Conservation (phyloP, 805 yeast species). For the Candida boleticola region DNA sequence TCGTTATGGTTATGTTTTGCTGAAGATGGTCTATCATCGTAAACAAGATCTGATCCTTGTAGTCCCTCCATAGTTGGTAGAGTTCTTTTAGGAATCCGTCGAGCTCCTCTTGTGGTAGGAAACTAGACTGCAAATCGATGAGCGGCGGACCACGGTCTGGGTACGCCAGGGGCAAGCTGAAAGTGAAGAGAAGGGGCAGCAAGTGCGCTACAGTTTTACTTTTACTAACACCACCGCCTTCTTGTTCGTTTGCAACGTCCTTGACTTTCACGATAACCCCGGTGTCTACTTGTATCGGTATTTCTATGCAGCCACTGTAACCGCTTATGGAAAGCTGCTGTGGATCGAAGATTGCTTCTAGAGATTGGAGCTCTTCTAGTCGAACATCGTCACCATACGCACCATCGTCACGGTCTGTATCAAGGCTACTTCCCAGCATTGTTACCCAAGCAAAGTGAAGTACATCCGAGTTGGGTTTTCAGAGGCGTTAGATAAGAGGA, state of each 20-base stretch:
- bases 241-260: not conserved
- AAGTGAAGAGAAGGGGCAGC: slow-evolving; percentile 28
- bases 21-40: slow-evolving; percentile 41
- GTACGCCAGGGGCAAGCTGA: slow-evolving; percentile 31
- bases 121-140: slow-evolving; percentile 21
- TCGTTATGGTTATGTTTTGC: slow-evolving; percentile 12
- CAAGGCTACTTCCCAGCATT: too few relatives aligned
- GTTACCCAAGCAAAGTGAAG: too few relatives aligned
- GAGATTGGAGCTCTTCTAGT: slow-evolving; percentile 39
- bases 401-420: too few relatives aligned
- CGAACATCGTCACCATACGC: slow-evolving; percentile 20
- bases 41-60: slow-evolving; percentile 39
- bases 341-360: slow-evolving; percentile 43
- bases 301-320: slow-evolving; percentile 20
- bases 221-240: not conserved
- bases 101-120: slow-evolving; percentile 25
- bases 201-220: slow-evolving; percentile 16
- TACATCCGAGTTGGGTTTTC: too few relatives aligned
- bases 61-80: slow-evolving; percentile 30
- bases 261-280: not conserved
- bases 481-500: too few relatives aligned
- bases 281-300: slow-evolving; percentile 16
- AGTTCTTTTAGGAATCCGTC: slow-evolving; percentile 16
- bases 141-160: slow-evolving; percentile 30
- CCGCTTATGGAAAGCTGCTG: slow-evolving; percentile 21